These are phyloP conservation scores for Nyctanthes arbortristis DNA, from an alignment of 257 asterid species.

Conservation along the genomic window DNA sequence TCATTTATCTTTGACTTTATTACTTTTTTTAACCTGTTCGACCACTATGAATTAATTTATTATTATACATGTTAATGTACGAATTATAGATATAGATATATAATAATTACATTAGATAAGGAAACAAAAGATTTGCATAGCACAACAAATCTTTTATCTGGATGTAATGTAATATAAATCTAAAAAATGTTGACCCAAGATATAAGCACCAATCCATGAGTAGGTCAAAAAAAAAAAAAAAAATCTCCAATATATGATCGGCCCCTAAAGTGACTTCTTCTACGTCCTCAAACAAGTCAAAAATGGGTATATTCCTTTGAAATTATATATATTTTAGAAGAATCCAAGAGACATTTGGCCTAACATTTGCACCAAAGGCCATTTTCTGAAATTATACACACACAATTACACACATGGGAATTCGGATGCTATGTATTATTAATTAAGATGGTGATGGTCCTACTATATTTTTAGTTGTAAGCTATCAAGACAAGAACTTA, in stretches of 20 bases:
- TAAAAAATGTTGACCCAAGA: constrained; percentile 26
- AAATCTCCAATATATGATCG: constrained; percentile 11
- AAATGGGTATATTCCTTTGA: constrained; percentile 17
- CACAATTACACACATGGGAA: too few species aligned
- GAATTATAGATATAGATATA: too few species aligned
- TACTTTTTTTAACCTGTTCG: too few species aligned
- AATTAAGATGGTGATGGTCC: too few species aligned
- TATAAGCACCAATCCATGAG: constrained; percentile 28
- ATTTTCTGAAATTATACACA: too few species aligned
- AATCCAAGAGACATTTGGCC: constrained; percentile 37
- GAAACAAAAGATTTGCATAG: constrained; percentile 20
- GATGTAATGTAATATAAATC: not conserved
- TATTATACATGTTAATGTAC: too few species aligned
- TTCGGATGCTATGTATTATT: too few species aligned
- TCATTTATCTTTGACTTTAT: too few species aligned
- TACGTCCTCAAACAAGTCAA: constrained; percentile 19
- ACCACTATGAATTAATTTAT: not conserved
- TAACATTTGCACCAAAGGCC: constrained; percentile 31
- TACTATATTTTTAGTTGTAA: too few species aligned
- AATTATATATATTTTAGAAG: constrained; percentile 3
- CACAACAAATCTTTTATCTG: not conserved
- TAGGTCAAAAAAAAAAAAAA: too few species aligned
- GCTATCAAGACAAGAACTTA: too few species aligned
- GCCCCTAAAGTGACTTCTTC: constrained; percentile 31
- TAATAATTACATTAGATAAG: not conserved